These are phyloP conservation scores for Alopecurus myosuroides DNA, from an alignment of 176 grass and related monocot genomes.

Conservation along the genomic window DNA sequence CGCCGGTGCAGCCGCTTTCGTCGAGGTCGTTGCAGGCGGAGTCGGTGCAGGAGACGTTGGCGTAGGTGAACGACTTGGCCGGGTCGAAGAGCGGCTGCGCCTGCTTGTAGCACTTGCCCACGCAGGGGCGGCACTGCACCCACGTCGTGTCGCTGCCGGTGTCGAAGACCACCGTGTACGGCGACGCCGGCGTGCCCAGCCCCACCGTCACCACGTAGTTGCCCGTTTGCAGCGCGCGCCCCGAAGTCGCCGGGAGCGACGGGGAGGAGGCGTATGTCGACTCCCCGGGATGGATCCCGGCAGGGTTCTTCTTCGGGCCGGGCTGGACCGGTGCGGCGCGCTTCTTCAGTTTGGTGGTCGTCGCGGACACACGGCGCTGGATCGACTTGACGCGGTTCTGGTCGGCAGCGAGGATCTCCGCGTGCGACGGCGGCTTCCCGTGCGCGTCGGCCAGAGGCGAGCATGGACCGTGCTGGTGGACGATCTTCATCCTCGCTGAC, in stretches of 20 bases:
- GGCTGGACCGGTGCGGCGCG: background rate
- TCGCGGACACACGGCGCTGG: constrained; percentile 30
- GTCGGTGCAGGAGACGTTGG: constrained; percentile 75
- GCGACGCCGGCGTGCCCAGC: constrained; percentile 49
- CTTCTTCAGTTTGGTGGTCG: background rate
- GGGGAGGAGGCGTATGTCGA: background rate
- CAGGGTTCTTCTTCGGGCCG: background rate
- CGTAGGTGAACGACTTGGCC: constrained; percentile 52
- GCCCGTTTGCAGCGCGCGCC: constrained; percentile 24
- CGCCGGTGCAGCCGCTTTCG: constrained; percentile 9
- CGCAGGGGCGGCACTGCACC: constrained; percentile 84
- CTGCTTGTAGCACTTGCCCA: constrained; percentile 45
- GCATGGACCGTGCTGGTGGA: constrained; percentile 70
- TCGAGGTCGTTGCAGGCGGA: constrained; percentile 53
- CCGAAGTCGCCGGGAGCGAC: constrained; percentile 43
- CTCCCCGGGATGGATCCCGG: background rate
- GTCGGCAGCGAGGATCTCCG: constrained; percentile 59
- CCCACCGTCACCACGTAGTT: constrained; percentile 73
- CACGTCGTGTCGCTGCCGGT: constrained; percentile 91
- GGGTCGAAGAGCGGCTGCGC: constrained; percentile 53
- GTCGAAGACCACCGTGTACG: constrained; percentile 64
- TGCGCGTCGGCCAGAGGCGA: constrained; percentile 33
- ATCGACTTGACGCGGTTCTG: constrained; percentile 59
- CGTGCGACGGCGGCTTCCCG: constrained; percentile 14
- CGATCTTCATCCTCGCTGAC: constrained; percentile 34